Evolutionary conservation across 768 basidiomycete species (phyloP).

Genomic region (Suillus plorans): DNA sequence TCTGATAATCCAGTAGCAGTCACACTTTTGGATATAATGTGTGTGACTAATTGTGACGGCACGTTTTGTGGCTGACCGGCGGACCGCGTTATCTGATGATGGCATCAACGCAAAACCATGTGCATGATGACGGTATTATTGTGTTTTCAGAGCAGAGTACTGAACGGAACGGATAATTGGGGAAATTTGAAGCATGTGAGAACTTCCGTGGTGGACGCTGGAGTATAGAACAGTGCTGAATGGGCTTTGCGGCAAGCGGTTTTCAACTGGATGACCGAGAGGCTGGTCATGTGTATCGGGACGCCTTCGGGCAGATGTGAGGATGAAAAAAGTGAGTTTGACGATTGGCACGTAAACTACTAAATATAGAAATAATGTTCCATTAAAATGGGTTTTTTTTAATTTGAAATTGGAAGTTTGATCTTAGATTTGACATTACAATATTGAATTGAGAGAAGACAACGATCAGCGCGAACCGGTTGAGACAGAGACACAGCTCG

Average conservation of each 20-base stretch:
- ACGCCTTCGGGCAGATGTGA: background rate
- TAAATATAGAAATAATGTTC: slow-evolving; percentile 14
- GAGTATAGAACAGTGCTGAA: slow-evolving; percentile 8
- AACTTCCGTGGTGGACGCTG: slow-evolving; percentile 5
- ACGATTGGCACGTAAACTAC: slow-evolving; percentile 11
- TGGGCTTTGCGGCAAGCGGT: background rate
- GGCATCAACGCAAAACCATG: slow-evolving; percentile 9
- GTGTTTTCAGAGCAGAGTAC: background rate
- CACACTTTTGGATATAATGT: background rate
- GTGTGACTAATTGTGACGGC: background rate
- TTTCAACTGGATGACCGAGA: background rate
- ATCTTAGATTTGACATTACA: slow-evolving; percentile 17
- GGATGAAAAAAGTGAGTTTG: slow-evolving; percentile 1
- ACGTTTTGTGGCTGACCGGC: background rate
- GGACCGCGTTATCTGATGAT: slow-evolving; percentile 5
- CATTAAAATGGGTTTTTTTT: background rate
- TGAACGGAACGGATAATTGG: too few species aligned
- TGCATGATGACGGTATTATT: slow-evolving; percentile 18
- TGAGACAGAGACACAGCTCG: background rate
- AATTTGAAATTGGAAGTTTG: slow-evolving; percentile 34
- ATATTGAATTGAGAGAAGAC: background rate
- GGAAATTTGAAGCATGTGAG: background rate
- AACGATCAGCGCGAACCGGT: slow-evolving; percentile 8
- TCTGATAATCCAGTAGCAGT: background rate
- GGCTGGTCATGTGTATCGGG: background rate